phyloP scores from a whole-genome alignment of 192 early-diverging fungal species.

The Gaertneriomyces sp. region DNA sequence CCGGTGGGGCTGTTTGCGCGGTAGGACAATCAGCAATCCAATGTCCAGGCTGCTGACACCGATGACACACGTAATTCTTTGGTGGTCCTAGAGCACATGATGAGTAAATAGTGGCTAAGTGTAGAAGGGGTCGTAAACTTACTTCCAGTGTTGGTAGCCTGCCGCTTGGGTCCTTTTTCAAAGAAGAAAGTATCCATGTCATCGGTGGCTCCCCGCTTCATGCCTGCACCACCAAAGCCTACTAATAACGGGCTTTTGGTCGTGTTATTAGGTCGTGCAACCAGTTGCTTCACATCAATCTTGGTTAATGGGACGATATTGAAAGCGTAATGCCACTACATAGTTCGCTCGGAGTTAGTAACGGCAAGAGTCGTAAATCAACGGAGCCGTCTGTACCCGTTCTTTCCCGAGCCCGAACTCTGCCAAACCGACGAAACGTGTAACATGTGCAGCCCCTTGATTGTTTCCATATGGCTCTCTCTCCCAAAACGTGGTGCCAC shows the following conservation, averaged over 20 bases:
- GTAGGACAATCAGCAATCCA: constrained; percentile 49
- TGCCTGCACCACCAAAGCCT: background rate
- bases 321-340: constrained; percentile 89
- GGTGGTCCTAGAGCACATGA: constrained; percentile 28
- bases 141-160: constrained; percentile 24
- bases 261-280: constrained; percentile 45
- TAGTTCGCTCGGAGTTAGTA: too few relatives aligned
- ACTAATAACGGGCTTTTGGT: constrained; percentile 42
- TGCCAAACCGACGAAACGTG: constrained; percentile 82
- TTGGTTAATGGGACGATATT: constrained; percentile 67
- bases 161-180: constrained; percentile 24
- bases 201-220: constrained; percentile 24
- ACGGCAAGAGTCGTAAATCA: too few relatives aligned
- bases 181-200: constrained; percentile 48
- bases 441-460: constrained; percentile 52
- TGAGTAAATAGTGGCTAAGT: background rate
- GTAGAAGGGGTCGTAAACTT: background rate
- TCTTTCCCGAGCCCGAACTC: constrained; percentile 64
- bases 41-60: constrained; percentile 55
- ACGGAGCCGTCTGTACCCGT: constrained; percentile 37
- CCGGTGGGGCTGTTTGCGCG: constrained; percentile 26
- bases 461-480: constrained; percentile 74
- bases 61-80: constrained; percentile 50
- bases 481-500: constrained; percentile 71
- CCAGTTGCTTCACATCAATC: constrained; percentile 34